Evolutionary conservation across 352 stramenopile genomes (phyloP).

Genomic region (Globisporangium viniferum): DNA sequence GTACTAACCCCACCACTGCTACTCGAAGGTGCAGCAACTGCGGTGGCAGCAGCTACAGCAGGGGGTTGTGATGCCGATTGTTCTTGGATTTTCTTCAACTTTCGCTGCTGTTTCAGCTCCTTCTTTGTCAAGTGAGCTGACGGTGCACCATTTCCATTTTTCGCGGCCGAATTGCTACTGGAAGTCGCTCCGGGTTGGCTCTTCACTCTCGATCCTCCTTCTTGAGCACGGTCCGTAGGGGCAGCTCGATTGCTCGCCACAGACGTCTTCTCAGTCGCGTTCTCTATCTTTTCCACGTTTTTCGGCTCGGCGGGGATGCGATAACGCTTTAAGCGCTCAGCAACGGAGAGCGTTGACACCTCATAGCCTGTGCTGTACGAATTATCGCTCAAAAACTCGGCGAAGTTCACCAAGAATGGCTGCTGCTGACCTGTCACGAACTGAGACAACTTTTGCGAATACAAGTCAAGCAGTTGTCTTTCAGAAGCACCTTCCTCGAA

Average conservation of each 20-base stretch:
- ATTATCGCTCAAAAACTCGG: constrained; percentile 70
- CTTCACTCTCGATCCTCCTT: constrained; percentile 18
- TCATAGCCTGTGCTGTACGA: constrained; percentile 79
- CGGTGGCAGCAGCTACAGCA: constrained; percentile 5
- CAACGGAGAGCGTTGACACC: constrained; percentile 57
- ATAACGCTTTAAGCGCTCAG: constrained; percentile 58
- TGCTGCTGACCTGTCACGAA: constrained; percentile 71
- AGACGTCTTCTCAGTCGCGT: constrained; percentile 3
- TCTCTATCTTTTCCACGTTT: constrained; percentile 4
- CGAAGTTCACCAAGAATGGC: constrained; percentile 79
- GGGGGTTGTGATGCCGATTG: constrained; percentile 9
- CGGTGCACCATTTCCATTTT: constrained; percentile 5
- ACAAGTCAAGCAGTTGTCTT: constrained; percentile 49
- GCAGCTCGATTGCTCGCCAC: background rate
- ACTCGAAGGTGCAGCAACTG: constrained; percentile 13
- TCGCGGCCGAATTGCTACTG: constrained; percentile 5
- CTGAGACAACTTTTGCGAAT: constrained; percentile 48
- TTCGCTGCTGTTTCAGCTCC: constrained; percentile 68
- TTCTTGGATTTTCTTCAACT: constrained; percentile 68
- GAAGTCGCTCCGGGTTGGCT: constrained; percentile 16
- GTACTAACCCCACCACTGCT: background rate
- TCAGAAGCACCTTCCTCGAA: constrained; percentile 24
- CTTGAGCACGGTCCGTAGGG: constrained; percentile 6
- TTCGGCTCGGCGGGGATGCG: constrained; percentile 25
- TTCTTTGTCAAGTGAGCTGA: constrained; percentile 49